Evolutionary conservation across 495 filamentous ascomycete species (phyloP), one percentile per base, ranked within the genome.

Genomic region (Penicillium silybi): DNA sequence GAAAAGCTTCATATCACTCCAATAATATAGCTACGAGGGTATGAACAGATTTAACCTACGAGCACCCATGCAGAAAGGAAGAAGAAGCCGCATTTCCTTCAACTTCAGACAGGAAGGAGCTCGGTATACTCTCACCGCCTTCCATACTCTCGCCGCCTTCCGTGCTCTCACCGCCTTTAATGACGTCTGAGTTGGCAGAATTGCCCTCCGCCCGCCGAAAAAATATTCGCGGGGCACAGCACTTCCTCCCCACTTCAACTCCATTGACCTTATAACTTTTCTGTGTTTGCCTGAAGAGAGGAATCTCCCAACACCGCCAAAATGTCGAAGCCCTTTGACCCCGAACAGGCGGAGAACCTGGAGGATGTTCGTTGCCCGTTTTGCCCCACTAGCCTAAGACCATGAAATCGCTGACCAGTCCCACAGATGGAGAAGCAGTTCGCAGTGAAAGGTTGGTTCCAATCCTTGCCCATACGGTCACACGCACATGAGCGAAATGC

Each of bases 391-490:
- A 11, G n/a, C 40, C 19, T 17, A 17, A 34, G 41, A 46, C 44
- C 19, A 32, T 13, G 16, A 29, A 49, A 50, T 53, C 32, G 43
- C 69, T 74, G 27, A 74, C 58, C 38, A 49, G 50, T 47, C 10
- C 23, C 42, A 44, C 52, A 98, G 90, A 96, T 98, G 66, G 93
- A 99, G 81, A 97, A 96, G 79, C 95, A 97, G 71, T 99, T 99
- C 62, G 93, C 95, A 29, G 93, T 99, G 59, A 97, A 97, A 79
- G 88, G 89, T 89, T 62, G 19, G 76, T 64, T 27, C 40, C 42
- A 18, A 7, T 39, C 20, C 20, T 11, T 1, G 3, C 0, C 6
- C 10, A 6, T 22, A 2, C 35, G 27, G 45, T n/a, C 11, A 2
- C 22, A n/a, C 20, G 20, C 15, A 17, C 4, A 15, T 6, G 13